Conservation (phyloP, 352 stramenopile species). For the Thalassiosira livingstoniorum region DNA sequence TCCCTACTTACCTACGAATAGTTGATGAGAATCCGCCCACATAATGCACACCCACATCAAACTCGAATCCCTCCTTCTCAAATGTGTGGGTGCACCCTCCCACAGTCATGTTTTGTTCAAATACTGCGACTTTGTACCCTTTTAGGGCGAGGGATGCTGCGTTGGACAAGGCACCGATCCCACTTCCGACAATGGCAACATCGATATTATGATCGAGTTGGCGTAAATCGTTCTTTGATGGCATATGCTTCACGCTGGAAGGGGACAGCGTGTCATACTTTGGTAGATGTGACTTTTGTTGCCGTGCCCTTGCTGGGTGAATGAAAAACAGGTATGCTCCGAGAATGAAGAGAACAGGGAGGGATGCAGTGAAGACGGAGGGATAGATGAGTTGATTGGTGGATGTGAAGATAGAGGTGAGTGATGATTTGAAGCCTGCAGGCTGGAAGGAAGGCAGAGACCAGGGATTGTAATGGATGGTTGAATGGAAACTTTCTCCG, state of each 20-base stretch:
- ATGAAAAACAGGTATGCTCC: constrained; percentile 33
- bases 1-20: too few relatives aligned
- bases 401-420: too few relatives aligned
- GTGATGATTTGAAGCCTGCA: too few relatives aligned
- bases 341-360: constrained; percentile 30
- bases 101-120: constrained; percentile 52
- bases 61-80: constrained; percentile 65
- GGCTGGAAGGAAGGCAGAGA: too few relatives aligned
- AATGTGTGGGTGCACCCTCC: constrained; percentile 70
- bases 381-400: neutral
- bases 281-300: constrained; percentile 13
- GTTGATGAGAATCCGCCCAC: constrained; percentile 46
- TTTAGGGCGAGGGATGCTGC: constrained; percentile 11
- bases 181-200: constrained; percentile 34
- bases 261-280: constrained; percentile 31
- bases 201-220: constrained; percentile 39
- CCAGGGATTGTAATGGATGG: too few relatives aligned
- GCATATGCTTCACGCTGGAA: constrained; percentile 27
- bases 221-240: constrained; percentile 13
- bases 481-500: too few relatives aligned
- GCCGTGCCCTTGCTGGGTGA: neutral
- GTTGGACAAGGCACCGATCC: constrained; percentile 31
- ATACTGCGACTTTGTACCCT: constrained; percentile 41
- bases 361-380: neutral
- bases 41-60: constrained; percentile 74